These are phyloP conservation scores for Purshia tridentata DNA, from an alignment of 306 rosid genomes.

Conservation along the genomic window DNA sequence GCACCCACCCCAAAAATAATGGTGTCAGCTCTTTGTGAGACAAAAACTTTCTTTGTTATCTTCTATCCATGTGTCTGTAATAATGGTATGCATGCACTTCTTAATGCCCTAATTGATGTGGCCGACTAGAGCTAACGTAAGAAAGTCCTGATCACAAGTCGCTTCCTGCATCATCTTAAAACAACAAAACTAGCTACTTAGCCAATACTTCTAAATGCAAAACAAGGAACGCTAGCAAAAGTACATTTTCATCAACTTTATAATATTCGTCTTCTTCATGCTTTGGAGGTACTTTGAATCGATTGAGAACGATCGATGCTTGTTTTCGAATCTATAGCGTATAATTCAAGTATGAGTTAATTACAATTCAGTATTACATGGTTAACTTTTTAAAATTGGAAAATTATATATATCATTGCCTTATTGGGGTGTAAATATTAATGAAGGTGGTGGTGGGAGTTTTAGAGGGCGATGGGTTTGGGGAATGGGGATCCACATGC, in stretches of 20 bases:
- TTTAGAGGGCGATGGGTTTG: conserved; percentile 15
- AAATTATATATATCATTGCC: background rate
- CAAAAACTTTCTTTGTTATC: background rate
- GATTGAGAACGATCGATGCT: conserved; percentile 11
- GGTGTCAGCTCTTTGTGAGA: conserved; percentile 10
- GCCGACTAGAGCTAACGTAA: background rate
- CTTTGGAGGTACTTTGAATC: conserved; percentile 8
- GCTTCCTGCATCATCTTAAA: background rate
- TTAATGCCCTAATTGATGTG: background rate
- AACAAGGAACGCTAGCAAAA: too few relatives aligned
- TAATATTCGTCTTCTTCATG: background rate
- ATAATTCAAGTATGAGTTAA: too few relatives aligned
- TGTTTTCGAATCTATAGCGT: conserved; percentile 10
- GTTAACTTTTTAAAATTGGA: too few relatives aligned
- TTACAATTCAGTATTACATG: too few relatives aligned
- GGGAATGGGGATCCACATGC: conserved; percentile 29
- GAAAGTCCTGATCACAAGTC: conserved; percentile 7
- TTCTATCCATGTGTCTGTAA: background rate
- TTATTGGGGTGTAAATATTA: background rate
- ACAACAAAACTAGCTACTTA: too few relatives aligned
- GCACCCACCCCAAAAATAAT: conserved; percentile 2
- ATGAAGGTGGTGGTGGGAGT: conserved; percentile 12
- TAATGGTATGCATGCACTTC: background rate
- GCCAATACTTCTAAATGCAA: too few relatives aligned
- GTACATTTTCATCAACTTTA: conserved; percentile 6